Conservation (phyloP, 305 asterid species). For the Withania somnifera region DNA sequence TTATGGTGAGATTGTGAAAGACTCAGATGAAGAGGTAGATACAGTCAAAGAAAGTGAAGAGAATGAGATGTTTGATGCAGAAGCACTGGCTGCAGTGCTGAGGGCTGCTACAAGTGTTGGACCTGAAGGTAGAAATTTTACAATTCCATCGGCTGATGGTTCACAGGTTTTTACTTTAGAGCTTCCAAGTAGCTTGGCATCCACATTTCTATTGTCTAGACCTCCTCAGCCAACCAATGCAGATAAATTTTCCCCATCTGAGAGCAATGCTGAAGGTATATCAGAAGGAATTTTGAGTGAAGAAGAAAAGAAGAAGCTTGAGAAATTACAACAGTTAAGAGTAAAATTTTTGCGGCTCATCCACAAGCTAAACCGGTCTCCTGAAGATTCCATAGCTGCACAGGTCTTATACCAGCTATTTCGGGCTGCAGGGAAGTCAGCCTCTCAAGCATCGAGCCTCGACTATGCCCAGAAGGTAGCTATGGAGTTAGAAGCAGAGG, state of each 20-base stretch:
- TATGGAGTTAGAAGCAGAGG: conserved; percentile 31
- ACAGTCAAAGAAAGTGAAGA: conserved; percentile 14
- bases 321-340: conserved; percentile 30
- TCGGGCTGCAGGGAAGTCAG: conserved; percentile 26
- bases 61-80: conserved; percentile 17
- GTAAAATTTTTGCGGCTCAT: conserved; percentile 42
- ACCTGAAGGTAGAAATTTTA: conserved; percentile 11
- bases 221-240: conserved; percentile 13
- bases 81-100: conserved; percentile 10
- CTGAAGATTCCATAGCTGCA: conserved; percentile 36
- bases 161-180: conserved; percentile 1
- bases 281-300: conserved; percentile 18
- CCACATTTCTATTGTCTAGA: conserved; percentile 10
- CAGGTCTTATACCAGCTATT: conserved; percentile 30
- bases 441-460: conserved; percentile 20
- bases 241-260: not conserved
- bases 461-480: conserved; percentile 29
- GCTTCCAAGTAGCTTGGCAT: conserved; percentile 9
- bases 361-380: conserved; percentile 28
- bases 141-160: conserved; percentile 21
- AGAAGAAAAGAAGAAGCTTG: conserved; percentile 32
- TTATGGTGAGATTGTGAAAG: conserved; percentile 19
- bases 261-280: conserved; percentile 1
- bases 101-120: conserved; percentile 14
- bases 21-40: conserved; percentile 20